Base-by-base conservation (phyloP, 768 basidiomycete species). In the Naganishia randhawae region DNA sequence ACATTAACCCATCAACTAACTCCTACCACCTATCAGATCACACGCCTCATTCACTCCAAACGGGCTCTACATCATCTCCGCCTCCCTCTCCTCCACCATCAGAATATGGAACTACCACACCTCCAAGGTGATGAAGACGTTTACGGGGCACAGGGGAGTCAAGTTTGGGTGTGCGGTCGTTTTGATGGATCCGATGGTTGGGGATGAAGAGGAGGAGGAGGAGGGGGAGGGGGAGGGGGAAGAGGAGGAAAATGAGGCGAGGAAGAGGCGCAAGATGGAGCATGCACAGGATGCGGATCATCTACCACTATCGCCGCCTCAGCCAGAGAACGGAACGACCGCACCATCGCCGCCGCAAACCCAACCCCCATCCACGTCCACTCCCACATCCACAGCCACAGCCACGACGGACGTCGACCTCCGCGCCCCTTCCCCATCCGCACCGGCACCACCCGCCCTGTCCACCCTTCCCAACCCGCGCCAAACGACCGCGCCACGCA, bases 71-170 rank as follows among this genome's bases (percentile, higher is more conserved):
- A 85, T 98, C 29, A 84, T 99, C 48, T 89, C 88, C 5, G 88
- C 91, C 0, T 96, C 96, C 2, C 89, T 97, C 76, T 94, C 98
- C 77, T 95, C 92, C 7, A 92, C 91, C 0, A 87, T 98, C 68
- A 87, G 95, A 1, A 81, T 99, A 17, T 98, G 96, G 93, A 90
- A 95, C 78, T 92, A 89, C 76, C 91, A 92, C 69, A 88, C 86
- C 9, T 90, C 91, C 4, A 88, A 88, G 68, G 92, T 92, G 72
- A 87, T 95, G 27, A 97, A 98, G 82, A 95, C 93, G 2, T 93
- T 93, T 75, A 86, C 84, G 0, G 92, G 93, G 0, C 72, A 95
- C 76, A 83, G 83, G 4, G 95, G 93, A 78, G 86, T 90, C 53
- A 91, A 90, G 35, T 95, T 88, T 72, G 92, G 89, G 73, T 92